These are phyloP conservation scores for Lentinula detonsa DNA, from an alignment of 768 basidiomycete genomes.

Conservation along the genomic window DNA sequence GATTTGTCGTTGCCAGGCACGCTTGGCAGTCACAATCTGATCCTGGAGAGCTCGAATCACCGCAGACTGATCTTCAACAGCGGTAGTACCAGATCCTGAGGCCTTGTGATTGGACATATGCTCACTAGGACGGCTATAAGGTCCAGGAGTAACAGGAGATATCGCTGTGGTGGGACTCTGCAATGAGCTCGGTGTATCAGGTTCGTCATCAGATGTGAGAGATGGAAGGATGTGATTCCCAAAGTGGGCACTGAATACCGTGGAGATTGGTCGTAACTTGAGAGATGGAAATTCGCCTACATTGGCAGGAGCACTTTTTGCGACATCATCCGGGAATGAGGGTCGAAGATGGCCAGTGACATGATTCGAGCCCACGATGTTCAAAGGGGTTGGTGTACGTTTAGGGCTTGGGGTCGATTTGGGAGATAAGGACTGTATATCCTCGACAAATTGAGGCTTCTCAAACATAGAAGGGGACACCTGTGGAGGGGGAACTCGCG, in stretches of 20 bases:
- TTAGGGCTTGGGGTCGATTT: constrained; percentile 22
- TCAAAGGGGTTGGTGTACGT: constrained; percentile 32
- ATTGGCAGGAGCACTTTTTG: constrained; percentile 63
- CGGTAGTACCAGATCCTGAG: constrained; percentile 12
- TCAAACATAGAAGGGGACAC: constrained; percentile 29
- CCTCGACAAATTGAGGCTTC: constrained; percentile 13
- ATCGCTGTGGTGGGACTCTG: constrained; percentile 30
- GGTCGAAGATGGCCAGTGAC: constrained; percentile 15
- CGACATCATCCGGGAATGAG: constrained; percentile 15
- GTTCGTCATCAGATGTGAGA: constrained; percentile 33
- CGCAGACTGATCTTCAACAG: constrained; percentile 35
- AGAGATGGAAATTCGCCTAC: constrained; percentile 59
- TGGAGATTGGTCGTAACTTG: constrained; percentile 70
- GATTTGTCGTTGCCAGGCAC: constrained; percentile 66
- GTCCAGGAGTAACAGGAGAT: constrained; percentile 44
- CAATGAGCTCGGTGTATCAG: constrained; percentile 45
- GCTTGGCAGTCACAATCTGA: constrained; percentile 49
- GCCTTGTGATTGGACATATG: constrained; percentile 25
- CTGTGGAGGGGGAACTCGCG: constrained; percentile 37
- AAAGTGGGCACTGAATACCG: constrained; percentile 69
- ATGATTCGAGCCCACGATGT: constrained; percentile 31
- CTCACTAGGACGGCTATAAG: constrained; percentile 12
- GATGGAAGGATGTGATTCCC: constrained; percentile 38
- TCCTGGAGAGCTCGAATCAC: constrained; percentile 53
- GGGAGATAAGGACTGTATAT: background rate